These are phyloP conservation scores for Solanum medicagineum DNA, from an alignment of 257 asterid genomes.

Conservation along the genomic window DNA sequence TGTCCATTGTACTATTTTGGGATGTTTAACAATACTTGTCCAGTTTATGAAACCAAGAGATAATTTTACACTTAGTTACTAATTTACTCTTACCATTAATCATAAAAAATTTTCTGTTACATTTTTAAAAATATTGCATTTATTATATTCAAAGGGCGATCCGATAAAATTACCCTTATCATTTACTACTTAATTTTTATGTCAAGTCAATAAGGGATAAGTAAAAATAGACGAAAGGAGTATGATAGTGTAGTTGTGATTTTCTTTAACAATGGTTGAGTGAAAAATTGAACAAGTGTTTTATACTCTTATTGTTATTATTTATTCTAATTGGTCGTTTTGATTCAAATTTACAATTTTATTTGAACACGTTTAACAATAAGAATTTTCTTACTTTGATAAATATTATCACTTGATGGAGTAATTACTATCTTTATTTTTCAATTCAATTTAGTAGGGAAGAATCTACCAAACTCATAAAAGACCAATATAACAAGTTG, in stretches of 20 bases:
- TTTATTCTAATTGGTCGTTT: background rate
- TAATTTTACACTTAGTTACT: too few relatives aligned
- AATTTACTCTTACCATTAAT: too few relatives aligned
- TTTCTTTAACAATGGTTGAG: background rate
- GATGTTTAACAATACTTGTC: too few relatives aligned
- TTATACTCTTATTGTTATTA: background rate
- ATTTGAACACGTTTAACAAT: background rate
- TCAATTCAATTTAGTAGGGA: background rate
- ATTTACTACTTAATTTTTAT: too few relatives aligned
- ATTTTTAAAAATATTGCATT: too few relatives aligned
- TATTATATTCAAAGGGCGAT: too few relatives aligned
- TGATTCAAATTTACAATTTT: background rate
- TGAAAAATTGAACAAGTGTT: accelerated
- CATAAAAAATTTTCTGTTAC: accelerated
- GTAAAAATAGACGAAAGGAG: too few relatives aligned
- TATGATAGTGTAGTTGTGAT: background rate
- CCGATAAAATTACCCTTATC: too few relatives aligned
- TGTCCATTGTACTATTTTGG: too few relatives aligned
- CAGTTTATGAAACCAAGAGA: too few relatives aligned
- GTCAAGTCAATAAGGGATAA: too few relatives aligned
- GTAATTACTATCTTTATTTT: background rate
- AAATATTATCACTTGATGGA: background rate
- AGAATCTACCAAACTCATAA: background rate
- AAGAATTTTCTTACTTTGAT: background rate
- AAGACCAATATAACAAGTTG: background rate